Percentiles rank a stretch among this genome's conserved stretches.
phyloP scores from a whole-genome alignment of 163 green algal genomes.

The Trebouxia gelatinosa region DNA sequence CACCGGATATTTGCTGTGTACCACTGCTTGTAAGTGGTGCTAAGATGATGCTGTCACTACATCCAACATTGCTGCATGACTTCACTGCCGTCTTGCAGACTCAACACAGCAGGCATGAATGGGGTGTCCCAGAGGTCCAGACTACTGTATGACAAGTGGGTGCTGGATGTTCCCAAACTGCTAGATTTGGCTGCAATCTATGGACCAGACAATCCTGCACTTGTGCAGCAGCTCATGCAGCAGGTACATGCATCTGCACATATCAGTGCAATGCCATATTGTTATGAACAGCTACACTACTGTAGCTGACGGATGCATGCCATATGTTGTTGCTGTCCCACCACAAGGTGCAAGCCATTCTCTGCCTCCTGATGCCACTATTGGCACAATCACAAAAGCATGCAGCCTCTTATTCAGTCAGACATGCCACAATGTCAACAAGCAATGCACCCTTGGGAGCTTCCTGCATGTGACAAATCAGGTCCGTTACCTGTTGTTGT shows the following conservation, averaged over 20 bases:
- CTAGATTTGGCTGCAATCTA: slow-evolving; percentile 71
- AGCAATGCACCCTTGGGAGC: background rate
- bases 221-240: slow-evolving; percentile 44
- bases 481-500: slow-evolving; percentile 4
- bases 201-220: slow-evolving; percentile 40
- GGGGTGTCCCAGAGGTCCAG: background rate
- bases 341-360: background rate
- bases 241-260: slow-evolving; percentile 32
- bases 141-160: slow-evolving; percentile 34
- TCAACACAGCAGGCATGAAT: slow-evolving; percentile 1
- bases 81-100: background rate
- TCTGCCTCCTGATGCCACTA: too few relatives aligned
- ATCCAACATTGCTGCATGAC: background rate
- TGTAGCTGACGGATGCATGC: background rate
- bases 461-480: background rate
- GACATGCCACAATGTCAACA: background rate
- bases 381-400: too few relatives aligned
- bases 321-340: background rate
- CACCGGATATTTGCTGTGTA: slow-evolving; percentile 4
- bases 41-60: background rate
- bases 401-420: background rate
- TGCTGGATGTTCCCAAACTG: slow-evolving; percentile 65
- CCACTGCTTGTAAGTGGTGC: background rate
- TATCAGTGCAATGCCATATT: background rate
- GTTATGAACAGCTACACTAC: background rate